phyloP scores from a whole-genome alignment of 2,329 filamentous ascomycete genomes.

The Aspergillus brasiliensis region DNA sequence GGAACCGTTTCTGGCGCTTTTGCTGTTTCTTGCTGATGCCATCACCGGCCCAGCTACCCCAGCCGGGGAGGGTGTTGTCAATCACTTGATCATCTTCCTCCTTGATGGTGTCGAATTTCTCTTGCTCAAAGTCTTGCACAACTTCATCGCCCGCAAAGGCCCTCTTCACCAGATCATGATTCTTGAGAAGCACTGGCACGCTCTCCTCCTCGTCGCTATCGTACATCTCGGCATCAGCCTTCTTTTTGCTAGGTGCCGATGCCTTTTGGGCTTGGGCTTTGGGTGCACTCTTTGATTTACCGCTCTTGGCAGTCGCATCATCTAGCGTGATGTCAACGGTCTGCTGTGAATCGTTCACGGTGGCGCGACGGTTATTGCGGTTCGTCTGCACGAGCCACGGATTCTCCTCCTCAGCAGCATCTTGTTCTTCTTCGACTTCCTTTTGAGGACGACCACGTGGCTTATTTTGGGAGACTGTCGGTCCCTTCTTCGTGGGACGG shows the following conservation, averaged over 20 bases:
- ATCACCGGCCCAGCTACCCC: constrained; percentile 88
- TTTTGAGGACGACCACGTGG: constrained; percentile 16
- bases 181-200: constrained; percentile 48
- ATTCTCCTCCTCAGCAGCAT: constrained; percentile 34
- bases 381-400: constrained; percentile 42
- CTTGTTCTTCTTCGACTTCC: constrained; percentile 20
- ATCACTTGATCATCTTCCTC: constrained; percentile 82
- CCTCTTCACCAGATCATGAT: constrained; percentile 70
- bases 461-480: constrained; percentile 21
- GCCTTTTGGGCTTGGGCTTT: constrained; percentile 26
- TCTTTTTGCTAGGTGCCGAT: constrained; percentile 14
- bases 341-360: constrained; percentile 30
- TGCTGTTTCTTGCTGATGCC: constrained; percentile 73
- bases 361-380: constrained; percentile 35
- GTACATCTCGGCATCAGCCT: constrained; percentile 43
- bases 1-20: constrained; percentile 57
- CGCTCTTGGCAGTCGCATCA: constrained; percentile 19
- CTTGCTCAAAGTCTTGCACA: constrained; percentile 73
- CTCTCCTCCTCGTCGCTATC: constrained; percentile 45
- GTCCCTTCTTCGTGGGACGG: constrained; percentile 20
- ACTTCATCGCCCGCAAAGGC: constrained; percentile 91
- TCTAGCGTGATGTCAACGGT: constrained; percentile 38
- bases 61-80: constrained; percentile 86
- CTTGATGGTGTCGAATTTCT: constrained; percentile 71
- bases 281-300: constrained; percentile 17